phyloP scores from a whole-genome alignment of 805 yeast species.

The Yamadazyma olivae region DNA sequence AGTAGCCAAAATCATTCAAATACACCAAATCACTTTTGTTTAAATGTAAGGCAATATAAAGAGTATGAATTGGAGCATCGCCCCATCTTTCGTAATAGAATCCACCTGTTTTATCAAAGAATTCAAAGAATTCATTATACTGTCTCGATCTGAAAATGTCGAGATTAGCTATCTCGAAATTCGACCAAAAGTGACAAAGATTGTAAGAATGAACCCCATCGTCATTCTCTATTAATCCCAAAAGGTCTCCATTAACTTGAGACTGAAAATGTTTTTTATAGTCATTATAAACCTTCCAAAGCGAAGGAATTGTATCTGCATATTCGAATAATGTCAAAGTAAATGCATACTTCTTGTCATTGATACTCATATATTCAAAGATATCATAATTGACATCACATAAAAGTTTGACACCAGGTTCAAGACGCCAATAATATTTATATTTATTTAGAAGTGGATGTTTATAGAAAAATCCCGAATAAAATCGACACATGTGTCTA shows the following conservation, averaged over 20 bases:
- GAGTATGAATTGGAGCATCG: conserved; percentile 87
- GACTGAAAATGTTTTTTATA: conserved; percentile 18
- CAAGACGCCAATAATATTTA: conserved; percentile 75
- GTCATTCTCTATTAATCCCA: conserved; percentile 13
- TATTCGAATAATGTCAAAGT: conserved; percentile 65
- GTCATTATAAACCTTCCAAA: conserved; percentile 56
- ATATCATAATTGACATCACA: conserved; percentile 67
- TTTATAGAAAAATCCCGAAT: conserved; percentile 56
- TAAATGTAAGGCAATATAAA: conserved; percentile 64
- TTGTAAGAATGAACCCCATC: conserved; percentile 51
- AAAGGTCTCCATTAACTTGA: conserved; percentile 25
- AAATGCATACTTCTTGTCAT: conserved; percentile 63
- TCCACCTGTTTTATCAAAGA: conserved; percentile 68
- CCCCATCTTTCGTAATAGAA: conserved; percentile 92
- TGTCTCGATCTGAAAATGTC: conserved; percentile 60
- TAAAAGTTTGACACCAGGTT: conserved; percentile 58
- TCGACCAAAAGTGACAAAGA: conserved; percentile 80
- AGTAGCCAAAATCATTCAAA: conserved; percentile 74
- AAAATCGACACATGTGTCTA: conserved; percentile 64
- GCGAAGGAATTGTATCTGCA: conserved; percentile 53
- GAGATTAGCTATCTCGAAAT: conserved; percentile 72
- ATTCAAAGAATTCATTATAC: conserved; percentile 59
- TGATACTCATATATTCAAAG: conserved; percentile 53
- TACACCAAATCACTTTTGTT: conserved; percentile 60
- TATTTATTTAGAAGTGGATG: conserved; percentile 58